Evolutionary conservation across 208 protist genomes (phyloP).

Genomic region (Trichomonas gallinae): DNA sequence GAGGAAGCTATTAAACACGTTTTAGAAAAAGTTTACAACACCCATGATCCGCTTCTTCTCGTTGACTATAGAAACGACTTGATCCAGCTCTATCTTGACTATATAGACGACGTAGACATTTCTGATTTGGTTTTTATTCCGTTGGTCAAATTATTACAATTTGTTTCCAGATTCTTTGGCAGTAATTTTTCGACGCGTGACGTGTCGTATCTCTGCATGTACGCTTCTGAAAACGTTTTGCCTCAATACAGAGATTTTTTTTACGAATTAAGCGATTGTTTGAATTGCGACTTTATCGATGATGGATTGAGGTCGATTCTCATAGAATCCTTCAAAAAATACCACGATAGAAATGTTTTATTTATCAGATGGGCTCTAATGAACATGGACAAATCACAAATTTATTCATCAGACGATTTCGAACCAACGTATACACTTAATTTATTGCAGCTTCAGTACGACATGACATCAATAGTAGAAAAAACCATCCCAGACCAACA

Average conservation of each 20-base stretch:
- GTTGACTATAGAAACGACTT: background rate
- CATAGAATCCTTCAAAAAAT: background rate
- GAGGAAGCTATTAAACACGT: background rate
- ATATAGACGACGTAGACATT: background rate
- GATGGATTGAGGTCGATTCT: background rate
- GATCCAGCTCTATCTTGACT: background rate
- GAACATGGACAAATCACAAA: background rate
- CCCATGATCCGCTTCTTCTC: background rate
- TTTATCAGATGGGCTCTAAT: background rate
- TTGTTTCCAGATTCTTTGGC: background rate
- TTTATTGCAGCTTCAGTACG: background rate
- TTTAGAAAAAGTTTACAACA: background rate
- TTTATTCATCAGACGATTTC: background rate
- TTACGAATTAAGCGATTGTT: background rate
- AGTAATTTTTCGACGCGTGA: background rate
- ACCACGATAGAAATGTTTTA: background rate
- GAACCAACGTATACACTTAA: background rate
- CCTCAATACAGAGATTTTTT: background rate
- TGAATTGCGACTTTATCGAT: background rate
- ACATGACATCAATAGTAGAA: background rate
- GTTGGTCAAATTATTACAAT: background rate
- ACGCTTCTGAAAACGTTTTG: background rate
- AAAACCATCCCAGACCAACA: background rate
- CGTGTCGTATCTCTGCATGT: background rate
- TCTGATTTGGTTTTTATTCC: background rate